These are phyloP conservation scores for Teunomyces pallodes DNA, from an alignment of 805 yeast genomes.

Conservation along the genomic window DNA sequence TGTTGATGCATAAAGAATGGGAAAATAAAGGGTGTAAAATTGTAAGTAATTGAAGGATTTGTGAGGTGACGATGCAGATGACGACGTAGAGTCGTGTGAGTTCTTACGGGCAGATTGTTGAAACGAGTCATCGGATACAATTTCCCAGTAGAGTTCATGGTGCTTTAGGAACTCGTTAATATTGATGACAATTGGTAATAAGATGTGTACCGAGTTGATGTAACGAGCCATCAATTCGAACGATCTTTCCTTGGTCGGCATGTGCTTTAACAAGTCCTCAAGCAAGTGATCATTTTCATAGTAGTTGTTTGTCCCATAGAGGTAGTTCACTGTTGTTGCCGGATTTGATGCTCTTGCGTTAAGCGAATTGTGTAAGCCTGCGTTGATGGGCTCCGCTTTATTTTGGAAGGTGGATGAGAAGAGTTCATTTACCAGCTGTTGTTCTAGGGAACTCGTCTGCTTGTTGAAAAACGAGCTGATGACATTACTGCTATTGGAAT, in stretches of 20 bases:
- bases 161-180: conserved; percentile 40
- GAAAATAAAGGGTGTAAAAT: conserved; percentile 49
- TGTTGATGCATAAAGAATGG: conserved; percentile 56
- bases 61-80: conserved; percentile 5
- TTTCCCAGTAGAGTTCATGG: conserved; percentile 51
- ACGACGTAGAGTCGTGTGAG: background rate
- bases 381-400: conserved; percentile 15
- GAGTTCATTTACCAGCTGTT: background rate
- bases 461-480: conserved; percentile 12
- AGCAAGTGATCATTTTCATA: conserved; percentile 34
- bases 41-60: conserved; percentile 34
- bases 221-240: conserved; percentile 48
- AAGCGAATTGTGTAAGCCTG: conserved; percentile 24
- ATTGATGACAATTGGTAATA: conserved; percentile 52
- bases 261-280: conserved; percentile 37
- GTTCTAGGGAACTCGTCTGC: conserved; percentile 12
- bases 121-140: conserved; percentile 2
- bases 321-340: conserved; percentile 29
- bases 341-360: conserved; percentile 33
- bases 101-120: background rate
- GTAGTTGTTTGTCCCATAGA: conserved; percentile 40
- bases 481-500: conserved; percentile 10
- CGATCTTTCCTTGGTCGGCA: conserved; percentile 47
- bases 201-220: conserved; percentile 51
- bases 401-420: background rate